Base-by-base conservation (phyloP, 129 eudicot species). In the Solidago caesia region DNA sequence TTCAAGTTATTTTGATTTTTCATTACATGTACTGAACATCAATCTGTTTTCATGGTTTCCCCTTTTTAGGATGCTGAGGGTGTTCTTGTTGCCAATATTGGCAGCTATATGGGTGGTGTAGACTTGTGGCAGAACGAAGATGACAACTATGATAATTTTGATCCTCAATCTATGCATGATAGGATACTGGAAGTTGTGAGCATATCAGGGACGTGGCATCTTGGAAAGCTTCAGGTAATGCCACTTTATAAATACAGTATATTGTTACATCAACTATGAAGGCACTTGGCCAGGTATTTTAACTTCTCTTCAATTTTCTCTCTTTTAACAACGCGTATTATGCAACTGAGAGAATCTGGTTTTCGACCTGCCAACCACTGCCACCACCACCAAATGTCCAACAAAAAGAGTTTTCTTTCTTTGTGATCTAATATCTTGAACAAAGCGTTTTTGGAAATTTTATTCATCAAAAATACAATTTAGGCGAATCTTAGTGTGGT, bases 51-150 rank as follows among this genome's bases (percentile, higher is more conserved):
- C 52, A 52, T 65, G 53, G 51, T 58, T 44, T 77, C 27, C 49
- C 3, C 45, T 68, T 77, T 76, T 42, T 56, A 95, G 99, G 99
- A 95, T 87, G 97, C 99, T 1, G 99, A 95, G 80, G 99, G 99
- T 80, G 92, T 95, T 77, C 97, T 95, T 73, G 99, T 95, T 64
- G 97, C 89, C 25, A 95, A 95, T 76, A 95, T 95, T 65, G 99
- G 99, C 60, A 95, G 99, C 81, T 95, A 95, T 67, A 95, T 95
- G 99, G 99, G 99, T n/a, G 99, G 99, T 16, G 99, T 95, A 75
- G 99, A 95, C 77, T 84, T 95, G 85, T 95, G 99, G 99, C 96
- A 91, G 67, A 91, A 95, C 82, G 99, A 95, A 80, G 99, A 95
- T 85, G 99, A 95, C 66, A 89, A 73, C 33, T 89, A 82, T 45